Evolutionary conservation across 352 stramenopile species (phyloP), one percentile per base, ranked within the genome.

Genomic region (Phytopythium aichiense): DNA sequence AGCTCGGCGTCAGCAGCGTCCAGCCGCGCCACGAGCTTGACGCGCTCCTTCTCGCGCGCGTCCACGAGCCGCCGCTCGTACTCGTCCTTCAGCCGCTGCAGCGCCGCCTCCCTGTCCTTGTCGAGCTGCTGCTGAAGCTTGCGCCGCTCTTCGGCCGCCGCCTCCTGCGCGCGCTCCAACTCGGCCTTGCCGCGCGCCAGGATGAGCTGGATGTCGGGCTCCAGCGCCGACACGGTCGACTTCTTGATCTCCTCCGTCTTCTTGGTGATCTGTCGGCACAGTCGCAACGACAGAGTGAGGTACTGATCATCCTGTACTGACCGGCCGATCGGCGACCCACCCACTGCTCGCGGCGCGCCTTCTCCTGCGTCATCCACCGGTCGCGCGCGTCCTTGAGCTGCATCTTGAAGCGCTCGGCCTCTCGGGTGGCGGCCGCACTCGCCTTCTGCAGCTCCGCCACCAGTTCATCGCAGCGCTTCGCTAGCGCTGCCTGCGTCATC

Each of bases 191-290:
- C 81, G 55, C 89, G 89, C 6, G 79, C 67, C 30, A 94, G 69
- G 65, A 94, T 94, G 20, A 82, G 75, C 53, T 94, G 84, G 53
- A 94, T 90, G 55, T 94, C 82, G 0, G 84, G 82, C 56, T 94
- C 84, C 20, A 94, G 60, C 7, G 84, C 82, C 50, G 86, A 81
- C 22, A 94, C 76, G 0, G 84, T 92, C 35, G 77, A 86, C 56
- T 92, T 94, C 67, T 94, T 94, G 64, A 92, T 91, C 64, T 94
- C 84, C 46, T 91, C 84, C 1, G 82, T 94, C 67, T 94, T 93
- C 60, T 91, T 89, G 18, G 74, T 65, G 61, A 93, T 87, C 66
- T 72, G 43, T 37, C 13, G 40, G 2, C 12, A 33, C 31, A 4
- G 28, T 49, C 45, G n/a, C 30, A 25, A 13, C 38, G 22, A 9